Base-by-base conservation (phyloP, 495 filamentous ascomycete species). In the Penicillium roqueforti region DNA sequence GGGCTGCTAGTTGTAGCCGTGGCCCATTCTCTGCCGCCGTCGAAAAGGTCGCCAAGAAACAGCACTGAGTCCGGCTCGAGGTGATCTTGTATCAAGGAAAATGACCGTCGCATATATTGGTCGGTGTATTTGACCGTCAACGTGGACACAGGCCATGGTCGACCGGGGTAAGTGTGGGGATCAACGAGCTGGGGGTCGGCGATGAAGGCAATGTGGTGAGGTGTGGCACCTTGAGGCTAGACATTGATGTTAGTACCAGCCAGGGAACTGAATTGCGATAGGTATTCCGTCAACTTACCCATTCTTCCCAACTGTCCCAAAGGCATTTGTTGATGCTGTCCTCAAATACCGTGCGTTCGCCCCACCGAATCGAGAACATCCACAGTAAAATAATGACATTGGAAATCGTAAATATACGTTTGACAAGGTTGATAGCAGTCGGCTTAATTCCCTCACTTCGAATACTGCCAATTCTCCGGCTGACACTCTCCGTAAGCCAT, bases 141-240 rank as follows among this genome's bases (percentile, higher is more conserved):
- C 1, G 85, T 80, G 19, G 84, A 88, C 5, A 97, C 73, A 16
- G 89, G 87, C 89, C 92, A 93, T 36, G 93, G 93, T 37, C 95
- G 87, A 43, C 87, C 93, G 16, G 93, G 88, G 67, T 99, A 97
- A 13, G 91, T 93, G 66, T 99, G 93, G 26, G 92, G 89, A 71
- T 99, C 95, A 61, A 96, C 90, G 31, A 99, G 79, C 67, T 99
- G 95, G n/a, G 95, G 95, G 66, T 99, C 95, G 36, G 95, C 92
- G 53, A 99, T 76, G 61, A 99, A 86, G 47, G 87, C 81, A 51
- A 97, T 76, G 65, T 87, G 89, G 70, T 97, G 91, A 2, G 95
- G 95, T 23, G 76, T 80, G 18, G 91, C 89, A 56, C 74, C 81
- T 57, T 75, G 64, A 53, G 89, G 89, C 93, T 96, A 51, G 1